A percentile compares a stretch with the other conserved stretches of the same genome.
Evolutionary conservation across 805 yeast species (phyloP).

Genomic region (Cyberlindnera bimundalis): DNA sequence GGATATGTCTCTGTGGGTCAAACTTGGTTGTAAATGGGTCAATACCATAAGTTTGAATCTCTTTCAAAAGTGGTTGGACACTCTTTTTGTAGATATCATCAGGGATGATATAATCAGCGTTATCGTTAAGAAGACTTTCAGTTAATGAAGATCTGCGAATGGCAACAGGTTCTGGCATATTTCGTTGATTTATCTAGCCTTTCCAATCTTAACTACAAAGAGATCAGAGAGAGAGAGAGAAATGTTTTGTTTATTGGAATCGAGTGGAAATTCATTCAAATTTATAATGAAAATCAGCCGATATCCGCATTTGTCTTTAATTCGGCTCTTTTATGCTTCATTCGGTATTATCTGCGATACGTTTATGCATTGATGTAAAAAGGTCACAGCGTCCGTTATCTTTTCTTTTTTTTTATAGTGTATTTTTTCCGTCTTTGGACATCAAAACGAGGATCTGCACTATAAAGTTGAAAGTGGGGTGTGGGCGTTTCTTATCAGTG

Average conservation of each 20-base stretch:
- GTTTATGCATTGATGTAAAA: too few relatives aligned
- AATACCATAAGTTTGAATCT: constrained; percentile 18
- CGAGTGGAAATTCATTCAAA: too few relatives aligned
- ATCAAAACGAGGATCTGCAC: neutral
- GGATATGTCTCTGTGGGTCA: constrained; percentile 37
- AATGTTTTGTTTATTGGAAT: neutral
- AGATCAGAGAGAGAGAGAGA: neutral
- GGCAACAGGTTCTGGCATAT: constrained; percentile 1
- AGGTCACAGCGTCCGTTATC: too few relatives aligned
- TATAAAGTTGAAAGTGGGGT: neutral
- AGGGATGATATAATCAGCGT: constrained; percentile 15
- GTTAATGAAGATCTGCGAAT: constrained; percentile 1
- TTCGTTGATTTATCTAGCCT: too few relatives aligned
- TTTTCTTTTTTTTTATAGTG: neutral
- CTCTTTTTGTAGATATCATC: constrained; percentile 10
- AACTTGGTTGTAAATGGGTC: constrained; percentile 28
- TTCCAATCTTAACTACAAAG: too few relatives aligned
- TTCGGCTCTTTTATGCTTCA: too few relatives aligned
- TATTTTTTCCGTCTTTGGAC: neutral
- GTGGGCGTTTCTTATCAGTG: neutral
- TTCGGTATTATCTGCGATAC: too few relatives aligned
- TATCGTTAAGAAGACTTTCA: constrained; percentile 17
- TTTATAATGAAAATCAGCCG: too few relatives aligned
- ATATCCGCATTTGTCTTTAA: too few relatives aligned
- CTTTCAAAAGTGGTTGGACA: constrained; percentile 13